These are phyloP conservation scores for Saccharomyces pastorianus DNA, from an alignment of 1,139 yeast genomes.

Conservation along the genomic window DNA sequence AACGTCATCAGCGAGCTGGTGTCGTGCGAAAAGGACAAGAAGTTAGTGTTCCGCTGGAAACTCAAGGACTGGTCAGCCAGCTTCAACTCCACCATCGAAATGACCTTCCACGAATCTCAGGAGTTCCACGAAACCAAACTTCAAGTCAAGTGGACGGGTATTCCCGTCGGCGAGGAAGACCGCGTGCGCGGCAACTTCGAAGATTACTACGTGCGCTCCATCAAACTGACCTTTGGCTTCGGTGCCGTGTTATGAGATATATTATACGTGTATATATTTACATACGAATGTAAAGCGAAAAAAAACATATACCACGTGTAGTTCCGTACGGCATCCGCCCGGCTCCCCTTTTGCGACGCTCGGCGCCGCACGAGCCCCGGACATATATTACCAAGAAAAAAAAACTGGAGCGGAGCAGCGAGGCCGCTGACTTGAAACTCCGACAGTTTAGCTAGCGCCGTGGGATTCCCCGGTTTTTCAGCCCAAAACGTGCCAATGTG, in stretches of 20 bases:
- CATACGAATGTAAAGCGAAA: not conserved
- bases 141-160: slow-evolving; percentile 76
- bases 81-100: slow-evolving; percentile 61
- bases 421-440: not conserved
- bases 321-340: not conserved
- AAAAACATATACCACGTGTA: too few species aligned
- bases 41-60: slow-evolving; percentile 76
- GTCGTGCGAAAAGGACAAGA: slow-evolving; percentile 39
- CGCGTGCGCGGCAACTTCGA: slow-evolving; percentile 77
- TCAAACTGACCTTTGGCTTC: slow-evolving; percentile 86
- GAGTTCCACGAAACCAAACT: slow-evolving; percentile 77
- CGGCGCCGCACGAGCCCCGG: not conserved
- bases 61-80: slow-evolving; percentile 71
- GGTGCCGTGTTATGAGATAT: slow-evolving; percentile 58
- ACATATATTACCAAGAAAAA: not conserved
- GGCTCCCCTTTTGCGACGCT: not conserved
- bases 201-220: slow-evolving; percentile 78
- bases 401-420: not conserved
- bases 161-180: slow-evolving; percentile 96
- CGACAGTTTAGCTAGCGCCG: slow-evolving; percentile 1
- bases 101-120: slow-evolving; percentile 52
- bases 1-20: slow-evolving; percentile 66
- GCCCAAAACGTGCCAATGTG: too few species aligned
- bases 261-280: not conserved
- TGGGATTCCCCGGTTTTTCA: not conserved